A percentile compares a stretch with the other conserved stretches of the same genome.
Conservation (phyloP, 805 yeast species). For the Wickerhamiella sergipiensis region DNA sequence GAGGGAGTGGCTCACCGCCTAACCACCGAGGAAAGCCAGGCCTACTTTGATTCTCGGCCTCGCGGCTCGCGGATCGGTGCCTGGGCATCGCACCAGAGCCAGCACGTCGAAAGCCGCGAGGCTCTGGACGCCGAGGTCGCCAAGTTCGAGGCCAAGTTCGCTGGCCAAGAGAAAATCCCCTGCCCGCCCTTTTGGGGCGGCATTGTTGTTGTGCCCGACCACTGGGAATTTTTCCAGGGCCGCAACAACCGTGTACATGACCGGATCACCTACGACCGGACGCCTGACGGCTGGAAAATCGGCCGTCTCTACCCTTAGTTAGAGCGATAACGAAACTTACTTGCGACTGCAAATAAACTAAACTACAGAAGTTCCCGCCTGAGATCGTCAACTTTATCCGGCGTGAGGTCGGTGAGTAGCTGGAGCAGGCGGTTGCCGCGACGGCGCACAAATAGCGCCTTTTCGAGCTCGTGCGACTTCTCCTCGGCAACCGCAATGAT, state of each 20-base stretch:
- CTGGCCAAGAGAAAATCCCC: constrained; percentile 54
- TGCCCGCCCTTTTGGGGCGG: constrained; percentile 98
- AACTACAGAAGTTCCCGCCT: not conserved
- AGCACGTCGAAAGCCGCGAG: constrained; percentile 40
- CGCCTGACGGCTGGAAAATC: constrained; percentile 42
- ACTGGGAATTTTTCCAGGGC: constrained; percentile 97
- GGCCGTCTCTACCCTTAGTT: constrained; percentile 54
- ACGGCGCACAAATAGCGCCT: not conserved
- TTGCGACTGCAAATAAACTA: not conserved
- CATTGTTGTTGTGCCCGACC: constrained; percentile 69
- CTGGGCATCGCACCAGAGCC: constrained; percentile 88
- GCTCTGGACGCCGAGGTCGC: constrained; percentile 45
- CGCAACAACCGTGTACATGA: constrained; percentile 82
- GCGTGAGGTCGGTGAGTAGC: not conserved
- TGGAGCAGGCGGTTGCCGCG: not conserved
- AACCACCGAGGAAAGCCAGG: constrained; percentile 54
- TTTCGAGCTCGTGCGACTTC: constrained; percentile 19
- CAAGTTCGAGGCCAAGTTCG: constrained; percentile 39
- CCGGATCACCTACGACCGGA: constrained; percentile 57
- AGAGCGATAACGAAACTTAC: no score
- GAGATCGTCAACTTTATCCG: not conserved
- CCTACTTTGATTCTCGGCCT: constrained; percentile 79
- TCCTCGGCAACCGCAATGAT: constrained; percentile 17
- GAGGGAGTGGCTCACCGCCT: constrained; percentile 76
- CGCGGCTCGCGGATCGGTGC: constrained; percentile 91